Conservation (phyloP, 2,329 filamentous ascomycete species). For the Fusarium transvaalense region DNA sequence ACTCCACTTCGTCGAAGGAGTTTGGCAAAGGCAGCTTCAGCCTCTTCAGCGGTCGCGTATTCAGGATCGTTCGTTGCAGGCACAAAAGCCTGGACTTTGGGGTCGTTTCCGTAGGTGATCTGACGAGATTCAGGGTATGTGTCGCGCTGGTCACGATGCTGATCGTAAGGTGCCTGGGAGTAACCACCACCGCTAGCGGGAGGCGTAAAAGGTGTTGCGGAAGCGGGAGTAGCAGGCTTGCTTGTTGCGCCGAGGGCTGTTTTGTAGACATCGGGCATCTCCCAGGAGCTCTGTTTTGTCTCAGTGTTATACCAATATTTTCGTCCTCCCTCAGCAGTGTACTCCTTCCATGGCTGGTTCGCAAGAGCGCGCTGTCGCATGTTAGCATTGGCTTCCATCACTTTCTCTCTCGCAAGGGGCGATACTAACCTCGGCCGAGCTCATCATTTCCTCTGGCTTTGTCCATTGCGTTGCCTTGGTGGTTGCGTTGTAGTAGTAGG, state of each 20-base stretch:
- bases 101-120: slow-evolving; percentile 68
- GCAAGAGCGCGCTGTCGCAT: slow-evolving; percentile 74
- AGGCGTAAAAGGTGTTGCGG: slow-evolving; percentile 59
- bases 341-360: slow-evolving; percentile 92
- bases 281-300: slow-evolving; percentile 93
- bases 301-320: slow-evolving; percentile 97
- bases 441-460: slow-evolving; percentile 92
- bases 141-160: slow-evolving; percentile 56
- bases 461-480: slow-evolving; percentile 95
- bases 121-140: slow-evolving; percentile 68
- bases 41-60: slow-evolving; percentile 84
- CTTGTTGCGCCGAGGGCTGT: slow-evolving; percentile 74
- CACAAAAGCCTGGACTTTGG: slow-evolving; percentile 69
- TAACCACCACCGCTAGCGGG: slow-evolving; percentile 49
- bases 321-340: slow-evolving; percentile 84
- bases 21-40: slow-evolving; percentile 93
- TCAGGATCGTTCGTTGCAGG: slow-evolving; percentile 79
- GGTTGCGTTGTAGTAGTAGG: slow-evolving; percentile 90
- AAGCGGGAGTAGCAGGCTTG: slow-evolving; percentile 58
- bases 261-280: slow-evolving; percentile 88
- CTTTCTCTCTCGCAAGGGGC: background rate
- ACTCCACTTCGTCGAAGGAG: slow-evolving; percentile 86
- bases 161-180: slow-evolving; percentile 53
- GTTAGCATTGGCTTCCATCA: slow-evolving; percentile 23
- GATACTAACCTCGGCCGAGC: slow-evolving; percentile 76